These are phyloP conservation scores for Senecio squalidus DNA, from an alignment of 140 eudicot species.

Conservation along the genomic window DNA sequence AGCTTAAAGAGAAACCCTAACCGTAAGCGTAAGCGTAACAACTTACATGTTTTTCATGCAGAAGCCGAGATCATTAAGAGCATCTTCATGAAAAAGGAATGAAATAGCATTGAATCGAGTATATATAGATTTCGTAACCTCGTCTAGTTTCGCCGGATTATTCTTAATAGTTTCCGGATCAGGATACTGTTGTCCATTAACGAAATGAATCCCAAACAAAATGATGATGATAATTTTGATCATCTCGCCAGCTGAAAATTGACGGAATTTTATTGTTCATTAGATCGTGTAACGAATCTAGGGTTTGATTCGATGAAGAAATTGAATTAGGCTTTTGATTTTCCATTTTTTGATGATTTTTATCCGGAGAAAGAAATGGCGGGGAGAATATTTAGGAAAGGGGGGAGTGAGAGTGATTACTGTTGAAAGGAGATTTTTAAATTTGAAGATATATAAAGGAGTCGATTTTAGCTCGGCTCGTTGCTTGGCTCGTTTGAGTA, in stretches of 20 bases:
- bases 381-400: slow-evolving; percentile 59
- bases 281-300: background rate
- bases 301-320: slow-evolving; percentile 11
- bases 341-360: slow-evolving; percentile 10
- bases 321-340: slow-evolving; percentile 10
- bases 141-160: slow-evolving; percentile 20
- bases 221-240: background rate
- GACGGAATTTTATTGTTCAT: slow-evolving; percentile 12
- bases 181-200: slow-evolving; percentile 25
- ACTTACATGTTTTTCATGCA: slow-evolving; percentile 32
- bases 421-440: too few relatives aligned
- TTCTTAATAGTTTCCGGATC: slow-evolving; percentile 20
- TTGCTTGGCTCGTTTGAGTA: too few relatives aligned
- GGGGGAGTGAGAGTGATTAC: background rate
- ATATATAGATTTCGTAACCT: slow-evolving; percentile 20
- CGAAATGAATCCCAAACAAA: slow-evolving; percentile 12
- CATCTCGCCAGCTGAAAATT: too few relatives aligned
- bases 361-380: slow-evolving; percentile 51
- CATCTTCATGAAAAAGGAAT: slow-evolving; percentile 22
- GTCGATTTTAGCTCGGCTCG: too few relatives aligned
- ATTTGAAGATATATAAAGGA: too few relatives aligned
- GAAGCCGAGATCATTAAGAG: slow-evolving; percentile 22
- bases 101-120: slow-evolving; percentile 23
- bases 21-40: background rate
- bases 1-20: background rate